Conservation (phyloP, 441 rosid species). For the Metrosideros polymorpha region DNA sequence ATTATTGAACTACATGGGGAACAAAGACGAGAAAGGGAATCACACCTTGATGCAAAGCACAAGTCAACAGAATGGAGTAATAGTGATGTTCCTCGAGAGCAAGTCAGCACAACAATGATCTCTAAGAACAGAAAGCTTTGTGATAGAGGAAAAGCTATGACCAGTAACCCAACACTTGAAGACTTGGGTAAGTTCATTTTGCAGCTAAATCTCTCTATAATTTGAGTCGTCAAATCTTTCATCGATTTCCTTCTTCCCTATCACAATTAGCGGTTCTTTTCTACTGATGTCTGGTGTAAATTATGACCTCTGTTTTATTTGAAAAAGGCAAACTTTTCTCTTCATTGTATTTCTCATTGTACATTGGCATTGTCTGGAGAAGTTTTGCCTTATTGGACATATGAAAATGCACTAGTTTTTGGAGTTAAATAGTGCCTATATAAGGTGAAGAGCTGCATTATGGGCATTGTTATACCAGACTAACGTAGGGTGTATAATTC, state of each 20-base stretch:
- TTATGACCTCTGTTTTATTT: background rate
- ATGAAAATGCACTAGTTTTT: background rate
- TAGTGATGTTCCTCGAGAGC: constrained; percentile 7
- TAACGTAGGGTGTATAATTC: background rate
- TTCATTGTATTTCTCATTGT: background rate
- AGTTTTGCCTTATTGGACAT: background rate
- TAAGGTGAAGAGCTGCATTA: background rate
- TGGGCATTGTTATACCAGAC: background rate
- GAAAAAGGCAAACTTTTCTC: background rate
- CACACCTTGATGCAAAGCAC: constrained; percentile 3
- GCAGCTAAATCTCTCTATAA: background rate
- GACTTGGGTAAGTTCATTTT: constrained; percentile 51
- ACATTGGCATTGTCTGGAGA: background rate
- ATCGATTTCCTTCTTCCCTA: background rate
- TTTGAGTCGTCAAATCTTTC: background rate
- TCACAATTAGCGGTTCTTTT: background rate
- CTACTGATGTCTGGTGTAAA: background rate
- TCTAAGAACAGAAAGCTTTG: constrained; percentile 6
- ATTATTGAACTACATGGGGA: constrained; percentile 49
- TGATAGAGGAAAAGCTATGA: constrained; percentile 12
- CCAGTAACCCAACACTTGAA: constrained; percentile 32
- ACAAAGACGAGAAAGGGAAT: constrained; percentile 20
- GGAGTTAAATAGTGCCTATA: background rate
- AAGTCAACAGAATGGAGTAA: constrained; percentile 17
- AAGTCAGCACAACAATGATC: constrained; percentile 2